phyloP scores from a whole-genome alignment of 2,329 filamentous ascomycete genomes.

The Akanthomyces lecanii region DNA sequence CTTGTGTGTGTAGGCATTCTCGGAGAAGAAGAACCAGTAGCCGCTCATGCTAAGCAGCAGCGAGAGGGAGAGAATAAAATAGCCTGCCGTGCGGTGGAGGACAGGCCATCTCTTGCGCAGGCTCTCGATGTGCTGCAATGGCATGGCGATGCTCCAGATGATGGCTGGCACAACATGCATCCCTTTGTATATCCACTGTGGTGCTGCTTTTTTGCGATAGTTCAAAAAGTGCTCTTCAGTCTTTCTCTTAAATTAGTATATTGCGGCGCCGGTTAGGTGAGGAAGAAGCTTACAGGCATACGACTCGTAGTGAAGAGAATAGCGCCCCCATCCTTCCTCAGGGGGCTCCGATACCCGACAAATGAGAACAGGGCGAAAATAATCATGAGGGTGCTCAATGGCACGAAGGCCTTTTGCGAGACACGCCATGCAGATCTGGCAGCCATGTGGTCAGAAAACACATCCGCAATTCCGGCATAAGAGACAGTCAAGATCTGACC shows the following conservation, averaged over 20 bases:
- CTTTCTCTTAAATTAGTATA: background rate
- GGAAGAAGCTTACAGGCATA: background rate
- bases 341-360: background rate
- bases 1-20: background rate
- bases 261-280: background rate
- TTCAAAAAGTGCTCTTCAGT: background rate
- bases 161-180: background rate
- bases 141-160: constrained; percentile 12
- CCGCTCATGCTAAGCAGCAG: constrained; percentile 8
- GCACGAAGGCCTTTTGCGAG: background rate
- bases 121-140: constrained; percentile 8
- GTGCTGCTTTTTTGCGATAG: background rate
- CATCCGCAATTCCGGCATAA: too few species aligned
- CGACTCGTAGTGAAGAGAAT: background rate
- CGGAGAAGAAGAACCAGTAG: background rate
- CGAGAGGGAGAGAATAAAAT: constrained; percentile 3
- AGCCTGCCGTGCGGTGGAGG: background rate
- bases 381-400: background rate
- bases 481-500: too few species aligned
- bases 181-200: background rate
- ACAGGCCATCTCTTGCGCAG: constrained; percentile 2
- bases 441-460: background rate
- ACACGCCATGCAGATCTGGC: background rate
- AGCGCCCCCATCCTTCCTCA: background rate
- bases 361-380: background rate